A percentile compares a stretch with the other conserved stretches of the same genome.
phyloP scores from a whole-genome alignment of 352 stramenopile genomes.

The Pythium rhizo-oryzae region DNA sequence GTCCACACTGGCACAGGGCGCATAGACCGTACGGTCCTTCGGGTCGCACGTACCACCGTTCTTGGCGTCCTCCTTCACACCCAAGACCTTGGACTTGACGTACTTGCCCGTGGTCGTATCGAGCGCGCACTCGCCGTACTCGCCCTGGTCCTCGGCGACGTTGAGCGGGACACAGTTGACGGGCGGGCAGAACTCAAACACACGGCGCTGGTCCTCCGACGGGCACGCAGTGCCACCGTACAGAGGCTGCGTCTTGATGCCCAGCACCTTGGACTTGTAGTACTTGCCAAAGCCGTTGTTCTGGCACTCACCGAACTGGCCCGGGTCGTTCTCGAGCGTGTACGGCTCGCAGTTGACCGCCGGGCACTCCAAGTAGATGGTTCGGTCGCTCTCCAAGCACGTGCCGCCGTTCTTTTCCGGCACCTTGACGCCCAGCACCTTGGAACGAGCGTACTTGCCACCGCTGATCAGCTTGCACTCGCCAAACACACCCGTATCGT shows the following conservation, averaged over 20 bases:
- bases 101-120: not conserved
- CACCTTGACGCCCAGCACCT: not conserved
- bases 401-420: not conserved
- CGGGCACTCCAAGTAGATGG: not conserved
- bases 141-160: not conserved
- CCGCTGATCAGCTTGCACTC: not conserved
- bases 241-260: not conserved
- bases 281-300: not conserved
- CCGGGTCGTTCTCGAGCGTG: not conserved
- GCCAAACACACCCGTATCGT: not conserved
- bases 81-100: not conserved
- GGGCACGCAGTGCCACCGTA: not conserved
- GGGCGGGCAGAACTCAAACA: not conserved
- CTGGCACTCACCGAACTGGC: not conserved
- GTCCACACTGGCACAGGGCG: slow-evolving; percentile 1
- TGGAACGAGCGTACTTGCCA: not conserved
- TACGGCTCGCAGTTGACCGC: not conserved
- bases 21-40: not conserved
- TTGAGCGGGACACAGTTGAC: too few species aligned
- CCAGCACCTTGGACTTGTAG: not conserved
- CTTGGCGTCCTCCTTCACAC: not conserved
- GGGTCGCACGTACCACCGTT: not conserved
- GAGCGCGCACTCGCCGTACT: not conserved
- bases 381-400: not conserved
- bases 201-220: too few species aligned